These are phyloP conservation scores for Lathyrus tuberosus DNA, from an alignment of 306 rosid genomes.

Conservation along the genomic window DNA sequence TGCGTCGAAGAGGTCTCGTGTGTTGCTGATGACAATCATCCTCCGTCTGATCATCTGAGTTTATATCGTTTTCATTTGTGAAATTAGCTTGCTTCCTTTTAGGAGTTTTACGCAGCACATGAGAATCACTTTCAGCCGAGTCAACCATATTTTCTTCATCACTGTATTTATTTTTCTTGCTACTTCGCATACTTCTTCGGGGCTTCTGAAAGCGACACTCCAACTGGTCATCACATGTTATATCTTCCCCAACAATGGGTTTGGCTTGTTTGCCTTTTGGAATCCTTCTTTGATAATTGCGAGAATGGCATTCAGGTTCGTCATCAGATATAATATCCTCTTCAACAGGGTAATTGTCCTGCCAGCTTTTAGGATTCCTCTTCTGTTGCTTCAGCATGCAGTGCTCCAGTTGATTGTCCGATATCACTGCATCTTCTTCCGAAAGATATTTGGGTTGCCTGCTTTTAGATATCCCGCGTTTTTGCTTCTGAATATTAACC, in stretches of 20 bases:
- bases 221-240: slow-evolving; percentile 45
- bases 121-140: slow-evolving; percentile 44
- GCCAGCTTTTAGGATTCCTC: slow-evolving; percentile 63
- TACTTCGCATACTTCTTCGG: slow-evolving; percentile 38
- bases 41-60: slow-evolving; percentile 49
- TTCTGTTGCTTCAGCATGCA: slow-evolving; percentile 41
- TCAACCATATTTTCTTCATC: slow-evolving; percentile 40
- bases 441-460: slow-evolving; percentile 34
- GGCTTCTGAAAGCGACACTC: slow-evolving; percentile 43
- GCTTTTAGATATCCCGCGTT: slow-evolving; percentile 35
- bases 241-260: slow-evolving; percentile 41
- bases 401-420: slow-evolving; percentile 52
- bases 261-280: slow-evolving; percentile 38
- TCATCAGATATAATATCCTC: slow-evolving; percentile 44
- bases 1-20: slow-evolving; percentile 57
- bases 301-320: slow-evolving; percentile 36
- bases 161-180: slow-evolving; percentile 37
- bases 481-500: slow-evolving; percentile 38
- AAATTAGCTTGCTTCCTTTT: slow-evolving; percentile 62
- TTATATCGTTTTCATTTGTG: slow-evolving; percentile 50
- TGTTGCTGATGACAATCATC: slow-evolving; percentile 49
- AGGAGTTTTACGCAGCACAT: slow-evolving; percentile 47
- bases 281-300: slow-evolving; percentile 39
- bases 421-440: slow-evolving; percentile 36
- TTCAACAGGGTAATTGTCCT: slow-evolving; percentile 41